These are phyloP conservation scores for Kalaharituber pfeilii DNA, from an alignment of 2,329 filamentous ascomycete species.

Conservation along the genomic window DNA sequence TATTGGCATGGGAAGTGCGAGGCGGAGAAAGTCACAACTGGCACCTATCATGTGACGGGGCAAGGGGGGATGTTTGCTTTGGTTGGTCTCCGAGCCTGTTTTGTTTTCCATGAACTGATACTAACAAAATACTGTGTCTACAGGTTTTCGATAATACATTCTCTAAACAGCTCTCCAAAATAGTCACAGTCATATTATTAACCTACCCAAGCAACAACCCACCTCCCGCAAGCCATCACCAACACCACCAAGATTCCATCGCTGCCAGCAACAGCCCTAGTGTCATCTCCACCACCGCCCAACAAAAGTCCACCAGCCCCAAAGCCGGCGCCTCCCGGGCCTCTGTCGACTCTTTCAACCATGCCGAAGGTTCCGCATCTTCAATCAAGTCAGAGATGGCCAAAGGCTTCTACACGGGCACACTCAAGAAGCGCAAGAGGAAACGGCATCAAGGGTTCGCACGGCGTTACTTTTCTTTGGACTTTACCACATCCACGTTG, in stretches of 20 bases:
- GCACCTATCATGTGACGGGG: constrained; percentile 62
- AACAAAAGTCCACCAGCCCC: constrained; percentile 7
- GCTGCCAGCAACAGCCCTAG: constrained; percentile 5
- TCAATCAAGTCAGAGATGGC: constrained; percentile 7
- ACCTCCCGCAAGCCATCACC: constrained; percentile 55
- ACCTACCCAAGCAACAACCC: constrained; percentile 75
- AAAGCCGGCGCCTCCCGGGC: constrained; percentile 7
- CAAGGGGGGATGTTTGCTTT: constrained; percentile 88
- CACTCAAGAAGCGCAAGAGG: constrained; percentile 71
- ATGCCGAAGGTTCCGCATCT: neutral
- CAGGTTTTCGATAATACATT: constrained; percentile 94
- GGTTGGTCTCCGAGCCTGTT: constrained; percentile 8
- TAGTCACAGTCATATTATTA: constrained; percentile 80
- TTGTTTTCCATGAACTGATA: neutral
- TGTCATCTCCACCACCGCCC: constrained; percentile 2
- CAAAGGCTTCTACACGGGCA: constrained; percentile 47
- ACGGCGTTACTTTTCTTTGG: constrained; percentile 83
- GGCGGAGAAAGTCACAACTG: constrained; percentile 85
- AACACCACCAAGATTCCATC: constrained; percentile 31
- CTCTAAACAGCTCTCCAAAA: constrained; percentile 87
- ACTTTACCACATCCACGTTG: constrained; percentile 82
- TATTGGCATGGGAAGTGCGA: constrained; percentile 88
- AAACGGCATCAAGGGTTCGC: constrained; percentile 92
- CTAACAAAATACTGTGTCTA: constrained; percentile 2
- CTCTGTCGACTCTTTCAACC: constrained; percentile 18